Conservation (phyloP, 805 yeast genomes). For the Suhomyces emberorum region DNA sequence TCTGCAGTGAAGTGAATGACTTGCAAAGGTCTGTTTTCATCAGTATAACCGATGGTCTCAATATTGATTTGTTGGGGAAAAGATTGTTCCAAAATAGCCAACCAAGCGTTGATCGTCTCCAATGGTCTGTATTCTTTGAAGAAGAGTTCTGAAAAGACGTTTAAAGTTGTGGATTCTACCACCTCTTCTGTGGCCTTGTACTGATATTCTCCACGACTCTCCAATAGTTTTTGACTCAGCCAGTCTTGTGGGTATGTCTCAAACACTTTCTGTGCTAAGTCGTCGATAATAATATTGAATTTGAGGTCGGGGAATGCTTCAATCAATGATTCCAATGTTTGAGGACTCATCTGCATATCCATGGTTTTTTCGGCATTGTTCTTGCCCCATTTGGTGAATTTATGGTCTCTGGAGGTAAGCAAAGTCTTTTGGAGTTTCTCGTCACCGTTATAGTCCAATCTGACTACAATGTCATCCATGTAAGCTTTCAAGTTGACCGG, state of each 20-base stretch:
- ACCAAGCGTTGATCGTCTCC: constrained; percentile 69
- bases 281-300: constrained; percentile 47
- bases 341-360: constrained; percentile 39
- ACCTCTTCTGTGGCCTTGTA: constrained; percentile 10
- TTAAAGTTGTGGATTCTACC: constrained; percentile 10
- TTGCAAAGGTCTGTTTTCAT: constrained; percentile 67
- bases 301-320: constrained; percentile 20
- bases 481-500: constrained; percentile 44
- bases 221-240: constrained; percentile 8
- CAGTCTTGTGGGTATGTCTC: constrained; percentile 48
- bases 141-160: constrained; percentile 48
- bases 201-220: constrained; percentile 5
- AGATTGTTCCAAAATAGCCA: constrained; percentile 54
- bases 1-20: constrained; percentile 59
- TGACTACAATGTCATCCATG: constrained; percentile 40
- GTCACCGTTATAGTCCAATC: constrained; percentile 34
- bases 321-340: constrained; percentile 19
- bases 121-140: constrained; percentile 69
- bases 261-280: constrained; percentile 53
- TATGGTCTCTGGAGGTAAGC: constrained; percentile 8
- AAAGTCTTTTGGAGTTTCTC: constrained; percentile 18
- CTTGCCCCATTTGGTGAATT: constrained; percentile 48
- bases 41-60: constrained; percentile 71
- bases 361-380: constrained; percentile 38
- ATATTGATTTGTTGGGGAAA: constrained; percentile 62